Evolutionary conservation across 2,329 filamentous ascomycete genomes (phyloP), one percentile per base, ranked within the genome.

Genomic region (Aphanoascus verrucosus): DNA sequence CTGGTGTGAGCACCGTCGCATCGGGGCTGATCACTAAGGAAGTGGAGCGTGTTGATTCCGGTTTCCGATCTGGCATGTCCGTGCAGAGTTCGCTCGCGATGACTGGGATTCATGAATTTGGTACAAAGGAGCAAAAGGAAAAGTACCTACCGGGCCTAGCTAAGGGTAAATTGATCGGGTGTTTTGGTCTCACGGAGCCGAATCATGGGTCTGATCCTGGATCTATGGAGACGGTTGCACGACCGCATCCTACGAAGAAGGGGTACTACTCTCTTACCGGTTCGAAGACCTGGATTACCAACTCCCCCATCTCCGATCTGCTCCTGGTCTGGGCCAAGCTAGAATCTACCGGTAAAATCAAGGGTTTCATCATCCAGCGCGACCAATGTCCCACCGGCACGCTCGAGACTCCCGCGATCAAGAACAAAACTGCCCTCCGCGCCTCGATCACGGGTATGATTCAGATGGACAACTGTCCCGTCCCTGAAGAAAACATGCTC

Each of bases 391-490:
- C 90, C 1, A 77, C 87, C 0, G 91, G 93, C 1, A 94, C 90
- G 0, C 77, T 98, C 12, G 88, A 93, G 69, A 98, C 93, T 5
- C 93, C 93, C 1, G 74, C 86, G 11, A 85, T 98, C 68, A 94
- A 94, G 75, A 82, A 97, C 74, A 98, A 98, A 79, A 96, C 86
- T 57, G 93, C 90, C 1, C 80, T 98, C 32, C 80, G 93, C 55
- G 93, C 93, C 11, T 94, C 88, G 11, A 86, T 96, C 58, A 98
- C 93, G 0, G 93, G 93, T 54, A 97, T 97, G 93, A 96, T 98
- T 60, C 89, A 95, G 62, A 79, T 98, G 65, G 91, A 96, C 59
- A 83, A 86, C 58, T 90, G 87, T 60, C 91, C 93, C 0, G 88
- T 98, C 0, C 84, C 89, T 0, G 82, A 84, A 60, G 86, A 82